Evolutionary conservation across 441 rosid species (phyloP).

Genomic region (Kokia cookei): DNA sequence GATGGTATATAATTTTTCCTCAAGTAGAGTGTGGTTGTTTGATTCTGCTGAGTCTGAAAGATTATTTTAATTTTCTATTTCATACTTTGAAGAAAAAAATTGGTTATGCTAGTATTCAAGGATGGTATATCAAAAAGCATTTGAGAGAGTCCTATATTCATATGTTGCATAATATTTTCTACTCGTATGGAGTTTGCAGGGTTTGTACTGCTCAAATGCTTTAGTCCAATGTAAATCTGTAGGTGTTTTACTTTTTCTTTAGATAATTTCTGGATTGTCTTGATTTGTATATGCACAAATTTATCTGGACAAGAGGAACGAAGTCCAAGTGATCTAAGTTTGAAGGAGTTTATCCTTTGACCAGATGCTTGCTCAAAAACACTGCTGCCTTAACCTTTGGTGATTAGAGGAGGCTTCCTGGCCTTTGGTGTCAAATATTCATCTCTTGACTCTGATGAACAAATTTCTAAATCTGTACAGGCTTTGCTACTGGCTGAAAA

Average conservation of each 20-base stretch:
- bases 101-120: background rate
- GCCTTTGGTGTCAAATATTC: background rate
- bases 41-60: conserved; percentile 1
- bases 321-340: background rate
- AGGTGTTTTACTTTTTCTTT: background rate
- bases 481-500: conserved; percentile 43
- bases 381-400: background rate
- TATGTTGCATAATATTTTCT: background rate
- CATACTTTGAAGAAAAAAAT: background rate
- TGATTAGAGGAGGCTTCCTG: background rate
- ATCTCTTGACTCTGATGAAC: background rate
- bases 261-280: background rate
- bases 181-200: background rate
- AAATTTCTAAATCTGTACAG: conserved; percentile 20
- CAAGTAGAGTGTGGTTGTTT: background rate
- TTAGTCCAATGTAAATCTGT: background rate
- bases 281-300: background rate
- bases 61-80: background rate
- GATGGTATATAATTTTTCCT: conserved; percentile 4
- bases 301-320: background rate
- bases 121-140: background rate
- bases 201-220: background rate
- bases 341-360: background rate
- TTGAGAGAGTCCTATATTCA: background rate
- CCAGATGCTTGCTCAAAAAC: background rate